phyloP scores from a whole-genome alignment of 169 alveolate genomes.

The Plasmodium cynomolgi region DNA sequence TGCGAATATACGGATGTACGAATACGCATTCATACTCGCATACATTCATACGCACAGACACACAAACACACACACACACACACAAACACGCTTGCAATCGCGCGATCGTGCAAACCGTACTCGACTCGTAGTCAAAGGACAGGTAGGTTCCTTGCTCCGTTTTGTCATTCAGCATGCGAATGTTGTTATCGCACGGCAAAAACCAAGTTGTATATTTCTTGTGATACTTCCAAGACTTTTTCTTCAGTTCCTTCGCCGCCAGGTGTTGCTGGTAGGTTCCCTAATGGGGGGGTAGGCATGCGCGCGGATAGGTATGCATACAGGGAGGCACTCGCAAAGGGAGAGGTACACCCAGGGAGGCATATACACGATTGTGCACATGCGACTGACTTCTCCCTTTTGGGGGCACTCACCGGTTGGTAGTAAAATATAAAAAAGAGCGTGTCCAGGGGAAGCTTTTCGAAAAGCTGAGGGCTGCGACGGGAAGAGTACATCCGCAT shows the following conservation, averaged over 20 bases:
- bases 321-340: not conserved
- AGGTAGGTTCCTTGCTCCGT: conserved; percentile 65
- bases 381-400: not conserved
- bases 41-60: not conserved
- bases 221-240: conserved; percentile 80
- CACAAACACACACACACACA: not conserved
- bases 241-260: conserved; percentile 78
- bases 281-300: conserved; percentile 16
- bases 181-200: conserved; percentile 61
- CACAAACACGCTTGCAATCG: not conserved
- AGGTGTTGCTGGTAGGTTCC: conserved; percentile 78
- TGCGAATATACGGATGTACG: not conserved
- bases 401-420: conserved; percentile 72
- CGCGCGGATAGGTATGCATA: not conserved
- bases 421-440: conserved; percentile 80
- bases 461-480: conserved; percentile 50
- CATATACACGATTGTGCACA: not conserved
- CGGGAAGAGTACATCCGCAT: not conserved
- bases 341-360: not conserved
- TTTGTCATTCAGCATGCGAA: conserved; percentile 32
- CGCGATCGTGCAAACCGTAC: not conserved
- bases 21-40: not conserved
- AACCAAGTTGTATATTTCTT: conserved; percentile 78
- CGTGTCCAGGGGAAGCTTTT: conserved; percentile 77
- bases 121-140: conserved; percentile 72